phyloP scores from a whole-genome alignment of 1,284 basidiomycete species.

The Trametes versicolor region DNA sequence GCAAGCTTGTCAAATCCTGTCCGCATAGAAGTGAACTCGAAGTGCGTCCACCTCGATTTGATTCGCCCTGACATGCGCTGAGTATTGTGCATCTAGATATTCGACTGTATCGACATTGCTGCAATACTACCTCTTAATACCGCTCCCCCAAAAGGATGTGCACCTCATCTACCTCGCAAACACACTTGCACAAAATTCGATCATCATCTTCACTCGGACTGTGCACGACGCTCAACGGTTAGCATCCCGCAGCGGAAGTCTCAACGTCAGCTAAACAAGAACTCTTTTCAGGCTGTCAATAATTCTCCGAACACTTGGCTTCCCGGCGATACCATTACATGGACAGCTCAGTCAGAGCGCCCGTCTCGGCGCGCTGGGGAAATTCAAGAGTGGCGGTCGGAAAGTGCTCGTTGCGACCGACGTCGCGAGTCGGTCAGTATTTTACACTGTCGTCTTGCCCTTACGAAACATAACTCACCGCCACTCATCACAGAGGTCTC shows the following conservation, averaged over 20 bases:
- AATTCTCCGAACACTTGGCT: slow-evolving; percentile 90
- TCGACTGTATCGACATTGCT: slow-evolving; percentile 96
- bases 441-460: background rate
- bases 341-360: slow-evolving; percentile 96
- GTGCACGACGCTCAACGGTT: slow-evolving; percentile 92
- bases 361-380: slow-evolving; percentile 92
- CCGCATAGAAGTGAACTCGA: slow-evolving; percentile 93
- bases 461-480: slow-evolving; percentile 20
- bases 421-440: slow-evolving; percentile 87
- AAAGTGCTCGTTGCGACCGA: slow-evolving; percentile 96
- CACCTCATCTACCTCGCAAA: slow-evolving; percentile 93
- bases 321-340: slow-evolving; percentile 95
- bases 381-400: slow-evolving; percentile 96
- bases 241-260: slow-evolving; percentile 30
- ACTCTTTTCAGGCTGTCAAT: slow-evolving; percentile 75
- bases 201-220: slow-evolving; percentile 97
- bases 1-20: slow-evolving; percentile 96
- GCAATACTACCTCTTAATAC: slow-evolving; percentile 97
- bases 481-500: slow-evolving; percentile 70
- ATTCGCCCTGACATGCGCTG: background rate
- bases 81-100: slow-evolving; percentile 69
- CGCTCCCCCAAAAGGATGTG: slow-evolving; percentile 92
- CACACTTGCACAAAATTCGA: slow-evolving; percentile 90
- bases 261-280: slow-evolving; percentile 4
- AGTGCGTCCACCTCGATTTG: slow-evolving; percentile 61